Percentiles rank a stretch among this genome's conserved stretches.
These are phyloP conservation scores for Cerrena zonata DNA, from an alignment of 1,284 basidiomycete genomes.

Conservation along the genomic window DNA sequence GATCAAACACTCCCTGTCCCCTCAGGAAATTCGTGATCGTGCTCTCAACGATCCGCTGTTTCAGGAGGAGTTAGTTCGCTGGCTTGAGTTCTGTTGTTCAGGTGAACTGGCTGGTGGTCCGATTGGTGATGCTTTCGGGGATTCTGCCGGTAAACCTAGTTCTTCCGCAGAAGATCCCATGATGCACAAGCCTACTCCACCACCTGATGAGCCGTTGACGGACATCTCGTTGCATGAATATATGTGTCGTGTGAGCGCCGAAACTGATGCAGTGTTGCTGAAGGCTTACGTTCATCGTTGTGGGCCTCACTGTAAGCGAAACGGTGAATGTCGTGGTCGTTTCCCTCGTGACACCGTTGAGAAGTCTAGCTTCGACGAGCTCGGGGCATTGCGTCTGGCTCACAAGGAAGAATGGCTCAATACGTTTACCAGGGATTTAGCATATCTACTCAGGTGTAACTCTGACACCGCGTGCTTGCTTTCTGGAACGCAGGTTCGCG, in stretches of 20 bases:
- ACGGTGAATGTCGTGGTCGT: no score
- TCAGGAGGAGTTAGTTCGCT: background rate
- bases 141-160: conserved; percentile 10
- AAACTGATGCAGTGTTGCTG: no score
- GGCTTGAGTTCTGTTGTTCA: background rate
- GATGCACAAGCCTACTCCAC: conserved; percentile 4
- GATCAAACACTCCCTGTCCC: conserved; percentile 22
- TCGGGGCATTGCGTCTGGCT: conserved; percentile 27
- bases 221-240: conserved; percentile 26
- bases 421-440: conserved; percentile 24
- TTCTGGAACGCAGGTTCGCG: conserved; percentile 29
- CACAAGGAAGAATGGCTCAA: conserved; percentile 32
- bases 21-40: conserved; percentile 25
- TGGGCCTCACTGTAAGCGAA: no score
- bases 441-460: conserved; percentile 32
- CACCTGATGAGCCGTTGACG: conserved; percentile 18
- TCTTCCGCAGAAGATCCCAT: no score
- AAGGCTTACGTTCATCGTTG: no score
- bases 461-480: conserved; percentile 31
- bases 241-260: conserved; percentile 14
- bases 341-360: no score
- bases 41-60: conserved; percentile 9
- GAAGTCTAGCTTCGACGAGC: no score
- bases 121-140: no score
- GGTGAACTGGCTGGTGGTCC: background rate